These are phyloP conservation scores for Solanum chacoense DNA, from an alignment of 305 asterid genomes.

Conservation along the genomic window DNA sequence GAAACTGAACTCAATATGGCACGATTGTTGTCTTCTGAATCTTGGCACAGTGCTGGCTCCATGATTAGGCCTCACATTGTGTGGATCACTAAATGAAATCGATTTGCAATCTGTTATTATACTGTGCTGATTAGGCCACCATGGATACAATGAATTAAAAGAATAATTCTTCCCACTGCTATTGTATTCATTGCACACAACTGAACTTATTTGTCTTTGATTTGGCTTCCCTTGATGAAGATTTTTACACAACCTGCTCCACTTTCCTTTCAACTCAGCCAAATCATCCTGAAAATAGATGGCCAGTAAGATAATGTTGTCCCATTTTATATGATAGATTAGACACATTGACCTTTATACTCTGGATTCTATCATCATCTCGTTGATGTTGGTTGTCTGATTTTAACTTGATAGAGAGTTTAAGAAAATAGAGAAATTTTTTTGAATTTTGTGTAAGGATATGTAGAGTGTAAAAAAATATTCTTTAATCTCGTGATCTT, in stretches of 20 bases:
- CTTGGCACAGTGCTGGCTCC: constrained; percentile 38
- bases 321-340: neutral
- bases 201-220: constrained; percentile 17
- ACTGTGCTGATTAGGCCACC: constrained; percentile 31
- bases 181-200: constrained; percentile 17
- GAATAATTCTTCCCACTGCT: constrained; percentile 24
- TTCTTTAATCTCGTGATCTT: neutral
- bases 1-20: constrained; percentile 75
- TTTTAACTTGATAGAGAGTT: neutral
- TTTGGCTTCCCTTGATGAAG: constrained; percentile 41
- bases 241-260: constrained; percentile 52
- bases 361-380: neutral
- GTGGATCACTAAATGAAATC: constrained; percentile 33
- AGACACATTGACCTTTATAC: neutral
- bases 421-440: neutral
- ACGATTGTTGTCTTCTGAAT: constrained; percentile 69
- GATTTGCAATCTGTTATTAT: constrained; percentile 33
- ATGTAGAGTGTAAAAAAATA: neutral
- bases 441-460: neutral
- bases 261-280: constrained; percentile 47
- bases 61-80: constrained; percentile 11
- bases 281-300: constrained; percentile 40
- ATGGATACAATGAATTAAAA: constrained; percentile 21
- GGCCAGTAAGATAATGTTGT: neutral
- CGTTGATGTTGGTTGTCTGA: neutral